Base-by-base conservation (phyloP, 805 yeast genomes). In the Sungouiozyma ichnusensis region DNA sequence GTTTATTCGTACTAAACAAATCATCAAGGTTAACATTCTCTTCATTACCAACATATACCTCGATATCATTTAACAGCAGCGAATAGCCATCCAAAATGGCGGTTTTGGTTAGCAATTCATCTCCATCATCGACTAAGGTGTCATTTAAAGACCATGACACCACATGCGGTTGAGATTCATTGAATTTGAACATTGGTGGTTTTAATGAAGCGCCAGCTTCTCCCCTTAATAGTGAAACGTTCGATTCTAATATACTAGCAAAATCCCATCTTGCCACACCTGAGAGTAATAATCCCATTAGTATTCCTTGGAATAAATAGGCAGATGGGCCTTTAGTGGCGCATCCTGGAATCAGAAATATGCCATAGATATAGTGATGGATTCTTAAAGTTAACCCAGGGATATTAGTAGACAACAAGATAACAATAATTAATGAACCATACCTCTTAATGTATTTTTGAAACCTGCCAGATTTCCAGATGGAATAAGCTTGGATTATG, bases 251-350 rank as follows among this genome's bases (percentile, higher is more conserved):
- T 43, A 90, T 77, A 13, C 95, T 79, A 2, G 94, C 97, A 53
- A 83, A 79, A 43, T 92, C 97, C 98, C 98, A 90, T 43, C 94
- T 68, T 0, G 94, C 76, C 1, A 85, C 77, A 0, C 98, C 98
- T 17, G 88, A 81, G 4, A 87, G 68, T 39, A 83, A 71, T 36
- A 90, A 66, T 0, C 97, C 98, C 0, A 85, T 58, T 18, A 90
- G 64, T 1, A 90, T 73, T 2, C 97, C 97, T 57, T 88, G 96
- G 55, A 85, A 81, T 7, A 81, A 52, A 49, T 82, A 67, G 0
- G 88, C 87, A 0, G 84, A 69, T 34, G 74, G 56, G 0, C 92
- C 88, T 48, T 77, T 67, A 0, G 90, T 83, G 2, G 79, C 71
- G 35, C 95, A 85, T 0, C 95, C 97, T 0, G 95, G 95, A 2